Percentiles rank a stretch among this genome's conserved stretches.
phyloP scores from a whole-genome alignment of 805 yeast species.

The Schizosaccharomyces cryophilus region DNA sequence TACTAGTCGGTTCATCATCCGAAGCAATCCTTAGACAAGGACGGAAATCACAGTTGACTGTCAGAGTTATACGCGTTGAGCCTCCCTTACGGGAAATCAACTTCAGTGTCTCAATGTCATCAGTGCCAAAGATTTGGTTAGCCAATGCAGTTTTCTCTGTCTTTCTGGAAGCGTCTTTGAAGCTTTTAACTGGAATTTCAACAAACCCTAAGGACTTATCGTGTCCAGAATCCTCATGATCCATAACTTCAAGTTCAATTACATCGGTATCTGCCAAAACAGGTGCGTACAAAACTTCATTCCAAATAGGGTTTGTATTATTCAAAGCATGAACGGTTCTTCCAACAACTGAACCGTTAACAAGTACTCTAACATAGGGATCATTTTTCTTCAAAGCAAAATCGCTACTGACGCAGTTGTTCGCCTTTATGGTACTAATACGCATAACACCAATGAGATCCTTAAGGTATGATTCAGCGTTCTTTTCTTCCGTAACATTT shows the following conservation, averaged over 20 bases:
- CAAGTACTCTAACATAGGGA: slow-evolving; percentile 63
- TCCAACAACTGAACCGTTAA: slow-evolving; percentile 50
- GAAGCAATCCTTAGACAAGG: slow-evolving; percentile 63
- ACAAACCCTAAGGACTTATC: slow-evolving; percentile 77
- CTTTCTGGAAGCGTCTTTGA: slow-evolving; percentile 33
- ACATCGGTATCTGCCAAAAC: slow-evolving; percentile 63
- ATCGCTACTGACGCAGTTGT: slow-evolving; percentile 60
- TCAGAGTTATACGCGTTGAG: slow-evolving; percentile 52
- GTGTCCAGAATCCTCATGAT: slow-evolving; percentile 48
- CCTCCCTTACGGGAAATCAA: slow-evolving; percentile 30
- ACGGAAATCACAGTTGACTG: slow-evolving; percentile 55
- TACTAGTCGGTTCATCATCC: not conserved
- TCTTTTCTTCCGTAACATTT: not conserved
- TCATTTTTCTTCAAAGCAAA: slow-evolving; percentile 52
- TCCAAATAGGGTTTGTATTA: slow-evolving; percentile 60
- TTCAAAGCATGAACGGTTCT: slow-evolving; percentile 49
- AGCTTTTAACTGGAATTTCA: slow-evolving; percentile 38
- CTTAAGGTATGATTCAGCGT: not conserved
- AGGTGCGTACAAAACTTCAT: slow-evolving; percentile 60
- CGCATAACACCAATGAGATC: slow-evolving; percentile 74
- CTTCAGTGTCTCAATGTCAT: slow-evolving; percentile 20
- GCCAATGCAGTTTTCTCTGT: slow-evolving; percentile 33
- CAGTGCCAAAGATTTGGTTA: slow-evolving; percentile 30
- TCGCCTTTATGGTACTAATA: slow-evolving; percentile 41
- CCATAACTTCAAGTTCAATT: slow-evolving; percentile 75